Evolutionary conservation across 345 rosid species (phyloP), one percentile per base, ranked within the genome.

Genomic region (Pugionium cornutum): DNA sequence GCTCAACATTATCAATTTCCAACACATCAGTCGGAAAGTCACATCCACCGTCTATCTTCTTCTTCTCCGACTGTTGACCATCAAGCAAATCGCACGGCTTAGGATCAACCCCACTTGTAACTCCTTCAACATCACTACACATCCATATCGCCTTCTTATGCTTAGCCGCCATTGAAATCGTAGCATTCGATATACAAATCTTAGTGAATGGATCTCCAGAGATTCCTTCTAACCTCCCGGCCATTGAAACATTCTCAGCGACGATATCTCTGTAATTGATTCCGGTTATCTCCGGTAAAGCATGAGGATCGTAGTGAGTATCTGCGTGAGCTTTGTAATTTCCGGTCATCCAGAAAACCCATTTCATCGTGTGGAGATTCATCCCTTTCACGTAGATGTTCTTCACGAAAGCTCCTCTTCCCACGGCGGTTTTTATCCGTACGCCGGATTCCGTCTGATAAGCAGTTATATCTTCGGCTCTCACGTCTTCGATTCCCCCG

Each of bases 311-410:
- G 3, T 41, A 89, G 1, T 72, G 32, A 1, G 52, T 60, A 64
- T 86, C 89, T 4, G 73, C 45, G 1, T 89, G 96, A 9, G 82
- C 65, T 25, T 71, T 79, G 51, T 87, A 89, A 9, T 64, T 26
- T 0, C 96, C 96, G 66, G 86, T 79, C 78, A 89, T 83, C 94
- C 86, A 89, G 61, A 86, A 84, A 2, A 81, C 91, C 64, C 81
- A 86, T 52, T 86, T 78, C 91, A 83, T 85, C 2, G 86, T 83
- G 36, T 79, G 73, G 35, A 86, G 71, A 2, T 11, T 76, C 76
- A 84, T 66, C 30, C 83, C 79, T 58, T 76, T 77, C 1, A 75
- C 85, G 30, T 69, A 84, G 1, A 88, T 75, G 57, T 83, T 76
- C 53, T 55, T 81, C 28, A 88, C 84, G 53, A 58, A 88, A 5